These are phyloP conservation scores for Blakeslea trispora DNA, from an alignment of 371 early-diverging fungal genomes.

Conservation along the genomic window DNA sequence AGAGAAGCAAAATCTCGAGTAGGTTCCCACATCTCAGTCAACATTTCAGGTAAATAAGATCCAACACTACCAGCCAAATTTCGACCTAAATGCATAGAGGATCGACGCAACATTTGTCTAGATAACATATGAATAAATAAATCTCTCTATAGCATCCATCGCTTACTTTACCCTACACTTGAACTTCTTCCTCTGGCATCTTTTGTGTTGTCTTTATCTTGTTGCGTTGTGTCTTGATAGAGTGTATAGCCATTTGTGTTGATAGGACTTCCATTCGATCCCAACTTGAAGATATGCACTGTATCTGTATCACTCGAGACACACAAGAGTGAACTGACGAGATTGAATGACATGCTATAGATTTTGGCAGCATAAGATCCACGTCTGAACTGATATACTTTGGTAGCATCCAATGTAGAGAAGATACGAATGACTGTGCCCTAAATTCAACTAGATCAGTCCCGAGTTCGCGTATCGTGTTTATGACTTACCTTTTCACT, in stretches of 20 bases:
- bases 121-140: too few species aligned
- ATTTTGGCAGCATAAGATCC: conserved; percentile 93
- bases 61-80: conserved; percentile 80
- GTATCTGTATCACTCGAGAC: conserved; percentile 95
- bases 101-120: conserved; percentile 57
- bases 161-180: conserved; percentile 31
- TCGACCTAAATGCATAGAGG: conserved; percentile 60
- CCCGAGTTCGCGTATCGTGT: too few species aligned
- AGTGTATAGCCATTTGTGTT: conserved; percentile 7
- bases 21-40: conserved; percentile 95
- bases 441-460: not conserved
- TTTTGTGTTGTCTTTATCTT: not conserved
- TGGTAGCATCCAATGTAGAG: conserved; percentile 82
- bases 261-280: conserved; percentile 18
- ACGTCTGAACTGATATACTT: conserved; percentile 93
- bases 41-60: conserved; percentile 80
- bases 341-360: conserved; percentile 88
- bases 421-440: conserved; percentile 93
- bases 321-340: conserved; percentile 76
- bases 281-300: conserved; percentile 93
- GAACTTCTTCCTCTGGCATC: conserved; percentile 30
- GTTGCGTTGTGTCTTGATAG: conserved; percentile 7
- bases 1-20: conserved; percentile 91
- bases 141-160: too few species aligned
- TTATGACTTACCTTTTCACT: conserved; percentile 82